These are phyloP conservation scores for Apiotrichum mycotoxinovorans DNA, from an alignment of 1,284 basidiomycete genomes.

Conservation along the genomic window DNA sequence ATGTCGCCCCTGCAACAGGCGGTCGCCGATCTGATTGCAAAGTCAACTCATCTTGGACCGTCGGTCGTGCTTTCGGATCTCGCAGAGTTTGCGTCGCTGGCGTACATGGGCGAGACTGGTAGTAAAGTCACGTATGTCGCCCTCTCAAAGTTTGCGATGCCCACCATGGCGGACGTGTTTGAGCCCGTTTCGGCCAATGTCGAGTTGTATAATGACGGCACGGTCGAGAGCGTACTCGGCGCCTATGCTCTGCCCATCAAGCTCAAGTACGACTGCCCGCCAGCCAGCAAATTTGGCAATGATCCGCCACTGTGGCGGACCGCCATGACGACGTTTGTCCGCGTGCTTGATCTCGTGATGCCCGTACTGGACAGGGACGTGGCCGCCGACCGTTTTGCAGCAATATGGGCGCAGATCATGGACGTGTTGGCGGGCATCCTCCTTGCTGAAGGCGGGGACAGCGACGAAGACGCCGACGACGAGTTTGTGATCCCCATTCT, in stretches of 20 bases:
- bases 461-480: constrained; percentile 70
- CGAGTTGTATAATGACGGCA: constrained; percentile 71
- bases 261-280: constrained; percentile 89
- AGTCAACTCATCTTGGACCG: constrained; percentile 55
- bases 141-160: constrained; percentile 80
- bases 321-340: constrained; percentile 29
- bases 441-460: constrained; percentile 62
- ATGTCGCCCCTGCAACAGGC: constrained; percentile 77
- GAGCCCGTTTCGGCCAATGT: constrained; percentile 41
- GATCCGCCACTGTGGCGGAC: constrained; percentile 89
- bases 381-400: constrained; percentile 61
- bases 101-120: constrained; percentile 70
- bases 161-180: constrained; percentile 66
- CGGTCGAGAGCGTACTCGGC: constrained; percentile 74
- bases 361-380: constrained; percentile 50
- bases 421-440: constrained; percentile 78
- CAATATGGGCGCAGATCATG: constrained; percentile 80
- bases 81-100: constrained; percentile 76
- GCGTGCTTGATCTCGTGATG: constrained; percentile 25
- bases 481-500: constrained; percentile 82
- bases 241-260: constrained; percentile 87
- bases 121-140: constrained; percentile 81
- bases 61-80: constrained; percentile 76
- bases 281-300: constrained; percentile 76
- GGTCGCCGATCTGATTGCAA: constrained; percentile 65